phyloP scores from a whole-genome alignment of 768 basidiomycete genomes.

The Tylopilus sp. region DNA sequence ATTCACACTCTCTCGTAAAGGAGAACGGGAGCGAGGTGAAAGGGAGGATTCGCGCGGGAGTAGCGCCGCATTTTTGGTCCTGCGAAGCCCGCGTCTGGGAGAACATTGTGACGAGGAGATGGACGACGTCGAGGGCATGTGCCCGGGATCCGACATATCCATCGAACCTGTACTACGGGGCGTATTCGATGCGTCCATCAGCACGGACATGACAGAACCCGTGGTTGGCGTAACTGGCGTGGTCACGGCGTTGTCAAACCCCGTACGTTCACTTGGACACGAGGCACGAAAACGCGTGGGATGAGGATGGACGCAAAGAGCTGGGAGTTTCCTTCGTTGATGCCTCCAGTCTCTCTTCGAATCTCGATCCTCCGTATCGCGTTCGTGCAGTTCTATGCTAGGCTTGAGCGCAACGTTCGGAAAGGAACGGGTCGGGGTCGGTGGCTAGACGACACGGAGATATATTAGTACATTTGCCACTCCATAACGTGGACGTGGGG shows the following conservation, averaged over 20 bases:
- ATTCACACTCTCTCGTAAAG: slow-evolving; percentile 22
- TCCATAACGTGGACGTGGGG: slow-evolving; percentile 9
- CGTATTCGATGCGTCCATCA: slow-evolving; percentile 19
- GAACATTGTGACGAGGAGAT: slow-evolving; percentile 24
- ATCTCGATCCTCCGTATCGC: slow-evolving; percentile 12
- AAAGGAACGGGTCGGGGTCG: slow-evolving; percentile 17
- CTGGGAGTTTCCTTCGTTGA: slow-evolving; percentile 18
- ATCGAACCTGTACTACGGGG: slow-evolving; percentile 20
- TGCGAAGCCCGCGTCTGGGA: slow-evolving; percentile 37
- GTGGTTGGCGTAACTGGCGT: slow-evolving; percentile 13
- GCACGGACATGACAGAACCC: slow-evolving; percentile 20
- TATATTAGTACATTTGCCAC: slow-evolving; percentile 19
- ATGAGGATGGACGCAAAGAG: slow-evolving; percentile 19
- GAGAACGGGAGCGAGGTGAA: slow-evolving; percentile 21
- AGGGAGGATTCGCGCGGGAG: slow-evolving; percentile 27
- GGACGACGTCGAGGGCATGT: slow-evolving; percentile 20
- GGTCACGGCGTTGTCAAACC: slow-evolving; percentile 1
- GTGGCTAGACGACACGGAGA: slow-evolving; percentile 20
- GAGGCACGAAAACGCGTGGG: slow-evolving; percentile 14
- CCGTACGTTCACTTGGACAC: slow-evolving; percentile 5
- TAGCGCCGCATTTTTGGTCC: slow-evolving; percentile 36
- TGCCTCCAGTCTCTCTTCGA: slow-evolving; percentile 14
- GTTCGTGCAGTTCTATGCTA: slow-evolving; percentile 6
- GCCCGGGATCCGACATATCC: slow-evolving; percentile 13
- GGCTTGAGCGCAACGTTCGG: slow-evolving; percentile 12